A percentile compares a stretch with the other conserved stretches of the same genome.
These are phyloP conservation scores for Volvariella surrecta DNA, from an alignment of 1,284 basidiomycete genomes.

Conservation along the genomic window DNA sequence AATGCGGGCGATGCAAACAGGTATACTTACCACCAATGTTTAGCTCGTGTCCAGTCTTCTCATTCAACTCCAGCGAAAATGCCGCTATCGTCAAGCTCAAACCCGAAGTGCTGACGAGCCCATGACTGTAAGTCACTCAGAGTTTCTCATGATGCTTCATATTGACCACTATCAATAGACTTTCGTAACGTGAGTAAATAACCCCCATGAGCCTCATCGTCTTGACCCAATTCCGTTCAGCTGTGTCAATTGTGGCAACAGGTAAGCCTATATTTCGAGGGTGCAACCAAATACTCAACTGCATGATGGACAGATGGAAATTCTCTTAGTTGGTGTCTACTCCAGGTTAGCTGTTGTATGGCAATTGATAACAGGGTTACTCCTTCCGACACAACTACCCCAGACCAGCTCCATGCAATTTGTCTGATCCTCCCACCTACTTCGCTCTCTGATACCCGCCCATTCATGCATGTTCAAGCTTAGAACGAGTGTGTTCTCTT, in stretches of 20 bases:
- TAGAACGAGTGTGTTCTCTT: too few species aligned
- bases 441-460: too few species aligned
- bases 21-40: slow-evolving; percentile 21
- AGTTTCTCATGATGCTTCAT: neutral
- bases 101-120: slow-evolving; percentile 94
- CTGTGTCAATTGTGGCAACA: slow-evolving; percentile 25
- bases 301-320: slow-evolving; percentile 44
- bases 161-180: slow-evolving; percentile 18
- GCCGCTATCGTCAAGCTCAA: slow-evolving; percentile 90
- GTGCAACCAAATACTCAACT: neutral
- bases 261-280: slow-evolving; percentile 10
- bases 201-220: neutral
- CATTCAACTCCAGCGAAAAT: slow-evolving; percentile 58
- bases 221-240: slow-evolving; percentile 13
- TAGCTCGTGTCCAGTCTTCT: slow-evolving; percentile 1
- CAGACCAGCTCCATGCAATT: too few species aligned
- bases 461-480: too few species aligned
- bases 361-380: too few species aligned
- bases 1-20: slow-evolving; percentile 90
- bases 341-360: too few species aligned
- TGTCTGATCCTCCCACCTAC: too few species aligned
- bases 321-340: slow-evolving; percentile 37
- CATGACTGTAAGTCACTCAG: slow-evolving; percentile 70
- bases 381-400: too few species aligned
- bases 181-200: slow-evolving; percentile 26